Conservation (phyloP, 1,139 yeast genomes). For the Candida tetrigidarum region DNA sequence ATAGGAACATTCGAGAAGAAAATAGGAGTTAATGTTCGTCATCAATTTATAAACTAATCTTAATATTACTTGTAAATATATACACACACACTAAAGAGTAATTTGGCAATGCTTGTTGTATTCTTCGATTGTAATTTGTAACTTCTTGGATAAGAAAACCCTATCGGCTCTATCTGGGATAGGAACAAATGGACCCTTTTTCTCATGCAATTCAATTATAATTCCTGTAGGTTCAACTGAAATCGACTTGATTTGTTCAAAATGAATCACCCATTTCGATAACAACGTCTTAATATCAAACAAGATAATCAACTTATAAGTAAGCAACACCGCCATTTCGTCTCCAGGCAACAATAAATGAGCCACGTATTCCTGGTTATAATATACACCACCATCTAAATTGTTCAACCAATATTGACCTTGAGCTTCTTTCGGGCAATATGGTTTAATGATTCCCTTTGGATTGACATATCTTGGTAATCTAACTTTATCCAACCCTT, state of each 20-base stretch:
- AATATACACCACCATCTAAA: constrained; percentile 78
- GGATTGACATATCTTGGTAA: constrained; percentile 76
- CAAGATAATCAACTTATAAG: constrained; percentile 71
- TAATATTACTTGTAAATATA: constrained; percentile 16
- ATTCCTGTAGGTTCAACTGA: constrained; percentile 84
- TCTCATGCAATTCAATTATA: constrained; percentile 62
- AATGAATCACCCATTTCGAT: constrained; percentile 67
- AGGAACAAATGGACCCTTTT: constrained; percentile 77
- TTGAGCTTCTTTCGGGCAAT: constrained; percentile 82
- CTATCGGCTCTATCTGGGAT: constrained; percentile 70
- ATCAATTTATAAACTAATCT: constrained; percentile 14
- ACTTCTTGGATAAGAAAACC: constrained; percentile 68
- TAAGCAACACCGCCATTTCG: constrained; percentile 76
- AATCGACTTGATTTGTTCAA: constrained; percentile 66
- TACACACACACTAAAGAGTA: constrained; percentile 21
- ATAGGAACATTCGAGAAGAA: constrained; percentile 13
- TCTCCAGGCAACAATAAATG: constrained; percentile 84
- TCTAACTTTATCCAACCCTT: constrained; percentile 78
- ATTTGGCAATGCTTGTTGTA: constrained; percentile 68
- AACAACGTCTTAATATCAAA: constrained; percentile 65
- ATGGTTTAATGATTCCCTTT: constrained; percentile 75
- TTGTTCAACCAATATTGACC: constrained; percentile 93
- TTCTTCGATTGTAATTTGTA: constrained; percentile 80
- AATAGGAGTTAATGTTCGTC: constrained; percentile 18
- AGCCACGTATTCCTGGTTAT: constrained; percentile 78